A percentile compares a stretch with the other conserved stretches of the same genome.
These are phyloP conservation scores for Adenanthera pavonina DNA, from an alignment of 306 rosid species.

Conservation along the genomic window DNA sequence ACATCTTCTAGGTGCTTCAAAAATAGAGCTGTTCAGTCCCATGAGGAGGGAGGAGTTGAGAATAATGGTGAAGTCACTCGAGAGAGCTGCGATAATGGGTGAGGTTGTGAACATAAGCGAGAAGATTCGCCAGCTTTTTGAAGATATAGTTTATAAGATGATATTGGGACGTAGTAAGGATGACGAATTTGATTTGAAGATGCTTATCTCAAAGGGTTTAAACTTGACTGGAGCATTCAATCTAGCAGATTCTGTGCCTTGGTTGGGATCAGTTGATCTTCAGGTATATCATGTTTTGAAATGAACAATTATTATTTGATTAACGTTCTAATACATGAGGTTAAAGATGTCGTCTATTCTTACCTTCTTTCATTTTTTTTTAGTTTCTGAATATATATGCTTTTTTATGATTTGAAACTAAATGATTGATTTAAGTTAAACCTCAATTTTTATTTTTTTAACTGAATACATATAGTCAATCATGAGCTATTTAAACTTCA, in stretches of 20 bases:
- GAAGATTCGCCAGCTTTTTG: background rate
- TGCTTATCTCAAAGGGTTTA: background rate
- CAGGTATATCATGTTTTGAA: too few species aligned
- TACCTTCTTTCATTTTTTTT: too few species aligned
- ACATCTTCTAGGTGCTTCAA: constrained; percentile 36
- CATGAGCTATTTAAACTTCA: too few species aligned
- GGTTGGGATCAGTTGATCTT: background rate
- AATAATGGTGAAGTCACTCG: background rate
- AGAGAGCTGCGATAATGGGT: background rate
- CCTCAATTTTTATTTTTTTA: too few species aligned
- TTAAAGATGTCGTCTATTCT: too few species aligned
- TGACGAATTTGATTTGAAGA: background rate
- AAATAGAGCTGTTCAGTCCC: constrained; percentile 27
- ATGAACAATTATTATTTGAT: too few species aligned
- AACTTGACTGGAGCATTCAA: background rate
- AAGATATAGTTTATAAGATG: background rate
- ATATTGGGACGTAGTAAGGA: background rate
- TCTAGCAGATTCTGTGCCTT: background rate
- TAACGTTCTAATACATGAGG: too few species aligned
- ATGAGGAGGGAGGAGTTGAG: background rate
- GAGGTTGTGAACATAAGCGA: background rate
- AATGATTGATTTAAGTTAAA: too few species aligned
- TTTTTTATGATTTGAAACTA: too few species aligned
- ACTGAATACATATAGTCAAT: too few species aligned
- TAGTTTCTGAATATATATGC: too few species aligned